Conservation (phyloP, 129 eudicot species). For the Escallonia herrerae region DNA sequence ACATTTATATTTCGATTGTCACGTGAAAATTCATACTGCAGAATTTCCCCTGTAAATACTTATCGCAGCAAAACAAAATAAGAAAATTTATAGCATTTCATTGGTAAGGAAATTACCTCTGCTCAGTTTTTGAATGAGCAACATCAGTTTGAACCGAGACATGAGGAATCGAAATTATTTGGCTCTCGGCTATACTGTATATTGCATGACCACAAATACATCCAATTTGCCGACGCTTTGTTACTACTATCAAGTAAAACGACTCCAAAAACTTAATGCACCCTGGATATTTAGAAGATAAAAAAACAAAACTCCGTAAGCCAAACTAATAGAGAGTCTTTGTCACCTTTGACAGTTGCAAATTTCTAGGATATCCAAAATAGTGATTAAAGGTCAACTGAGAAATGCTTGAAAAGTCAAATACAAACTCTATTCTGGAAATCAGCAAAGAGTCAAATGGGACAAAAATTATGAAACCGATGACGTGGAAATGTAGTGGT, state of each 20-base stretch:
- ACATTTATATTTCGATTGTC: too few species aligned
- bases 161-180: slow-evolving; percentile 82
- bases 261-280: slow-evolving; percentile 87
- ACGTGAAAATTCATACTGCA: too few species aligned
- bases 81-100: background rate
- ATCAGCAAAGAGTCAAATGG: too few species aligned
- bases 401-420: too few species aligned
- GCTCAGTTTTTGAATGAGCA: slow-evolving; percentile 85
- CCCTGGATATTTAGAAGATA: slow-evolving; percentile 25
- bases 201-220: slow-evolving; percentile 92
- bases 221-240: slow-evolving; percentile 87
- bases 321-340: background rate
- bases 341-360: too few species aligned
- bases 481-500: background rate
- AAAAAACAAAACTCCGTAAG: background rate
- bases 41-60: too few species aligned
- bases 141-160: slow-evolving; percentile 81
- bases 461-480: too few species aligned
- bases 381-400: too few species aligned
- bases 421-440: too few species aligned
- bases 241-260: slow-evolving; percentile 74
- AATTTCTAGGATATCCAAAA: too few species aligned
- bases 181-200: slow-evolving; percentile 78
- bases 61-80: too few species aligned
- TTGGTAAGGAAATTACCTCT: slow-evolving; percentile 37